phyloP scores from a whole-genome alignment of 148 eudicot genomes.

The Pouteria glomerata region DNA sequence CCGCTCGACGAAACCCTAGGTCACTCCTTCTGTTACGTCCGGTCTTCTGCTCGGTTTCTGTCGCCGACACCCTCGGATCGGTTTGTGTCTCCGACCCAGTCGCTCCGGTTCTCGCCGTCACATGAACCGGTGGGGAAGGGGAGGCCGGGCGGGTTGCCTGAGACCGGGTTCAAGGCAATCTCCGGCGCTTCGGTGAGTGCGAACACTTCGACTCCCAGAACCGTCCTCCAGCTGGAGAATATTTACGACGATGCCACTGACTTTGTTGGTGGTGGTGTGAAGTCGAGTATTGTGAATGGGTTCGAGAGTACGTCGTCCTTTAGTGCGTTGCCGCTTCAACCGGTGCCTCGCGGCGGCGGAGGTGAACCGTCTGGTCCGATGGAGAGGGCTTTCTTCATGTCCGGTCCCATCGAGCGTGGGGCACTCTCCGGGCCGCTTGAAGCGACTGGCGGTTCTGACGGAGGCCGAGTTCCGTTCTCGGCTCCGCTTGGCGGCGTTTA shows the following conservation, averaged over 20 bases:
- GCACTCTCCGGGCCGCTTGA: slow-evolving; percentile 7
- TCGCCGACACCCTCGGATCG: slow-evolving; percentile 82
- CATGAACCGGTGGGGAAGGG: slow-evolving; percentile 14
- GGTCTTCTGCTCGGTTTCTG: slow-evolving; percentile 66
- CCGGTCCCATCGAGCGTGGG: slow-evolving; percentile 12
- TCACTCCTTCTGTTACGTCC: slow-evolving; percentile 89
- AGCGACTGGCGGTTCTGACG: slow-evolving; percentile 1
- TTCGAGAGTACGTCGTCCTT: slow-evolving; percentile 19
- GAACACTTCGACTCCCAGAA: slow-evolving; percentile 68
- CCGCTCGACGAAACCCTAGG: slow-evolving; percentile 83
- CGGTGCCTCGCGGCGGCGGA: slow-evolving; percentile 17
- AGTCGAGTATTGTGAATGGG: slow-evolving; percentile 56
- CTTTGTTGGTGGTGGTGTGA: slow-evolving; percentile 19
- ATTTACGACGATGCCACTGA: slow-evolving; percentile 41
- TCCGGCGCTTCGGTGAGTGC: slow-evolving; percentile 88
- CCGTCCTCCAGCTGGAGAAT: slow-evolving; percentile 42
- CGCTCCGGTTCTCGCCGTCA: slow-evolving; percentile 56
- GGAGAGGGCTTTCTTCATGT: slow-evolving; percentile 26
- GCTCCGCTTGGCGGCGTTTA: slow-evolving; percentile 34
- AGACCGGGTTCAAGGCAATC: slow-evolving; percentile 56
- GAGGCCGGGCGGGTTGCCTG: slow-evolving; percentile 17
- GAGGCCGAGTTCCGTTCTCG: background rate
- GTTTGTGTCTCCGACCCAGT: slow-evolving; percentile 55
- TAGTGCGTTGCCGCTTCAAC: slow-evolving; percentile 16
- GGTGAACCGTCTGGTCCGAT: slow-evolving; percentile 22